Evolutionary conservation across 441 rosid species (phyloP).

Genomic region (Manihot esculenta): DNA sequence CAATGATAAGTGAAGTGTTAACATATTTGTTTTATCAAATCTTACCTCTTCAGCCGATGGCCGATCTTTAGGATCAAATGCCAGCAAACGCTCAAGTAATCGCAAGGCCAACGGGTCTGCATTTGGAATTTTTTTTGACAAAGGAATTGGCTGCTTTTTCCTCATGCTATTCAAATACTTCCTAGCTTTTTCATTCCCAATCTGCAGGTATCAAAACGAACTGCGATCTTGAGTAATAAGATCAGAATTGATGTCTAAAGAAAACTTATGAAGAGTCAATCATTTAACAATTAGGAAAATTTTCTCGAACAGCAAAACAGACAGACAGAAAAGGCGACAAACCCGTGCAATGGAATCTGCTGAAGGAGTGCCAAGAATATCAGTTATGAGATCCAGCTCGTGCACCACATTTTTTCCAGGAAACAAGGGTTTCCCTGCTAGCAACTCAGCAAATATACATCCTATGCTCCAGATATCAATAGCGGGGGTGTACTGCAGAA

Average conservation of each 20-base stretch:
- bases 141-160: conserved; percentile 70
- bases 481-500: conserved; percentile 93
- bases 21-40: conserved; percentile 15
- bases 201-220: conserved; percentile 54
- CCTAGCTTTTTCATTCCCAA: conserved; percentile 94
- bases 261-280: conserved; percentile 17
- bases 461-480: conserved; percentile 99
- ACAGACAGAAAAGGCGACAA: conserved; percentile 30
- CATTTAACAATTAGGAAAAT: conserved; percentile 27
- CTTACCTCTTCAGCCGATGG: conserved; percentile 91
- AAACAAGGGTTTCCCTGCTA: conserved; percentile 85
- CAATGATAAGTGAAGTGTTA: conserved; percentile 1
- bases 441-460: conserved; percentile 94
- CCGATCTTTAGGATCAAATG: conserved; percentile 93
- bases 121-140: conserved; percentile 67
- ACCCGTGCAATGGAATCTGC: conserved; percentile 73
- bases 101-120: conserved; percentile 75
- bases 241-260: not conserved
- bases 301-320: conserved; percentile 19
- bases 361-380: conserved; percentile 94
- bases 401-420: conserved; percentile 96
- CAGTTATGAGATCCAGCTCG: conserved; percentile 86
- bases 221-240: conserved; percentile 14
- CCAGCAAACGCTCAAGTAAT: conserved; percentile 77
- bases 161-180: conserved; percentile 79